A percentile compares a stretch with the other conserved stretches of the same genome.
phyloP scores from a whole-genome alignment of 1,284 basidiomycete species.

The Lignosus rhinocerotis region DNA sequence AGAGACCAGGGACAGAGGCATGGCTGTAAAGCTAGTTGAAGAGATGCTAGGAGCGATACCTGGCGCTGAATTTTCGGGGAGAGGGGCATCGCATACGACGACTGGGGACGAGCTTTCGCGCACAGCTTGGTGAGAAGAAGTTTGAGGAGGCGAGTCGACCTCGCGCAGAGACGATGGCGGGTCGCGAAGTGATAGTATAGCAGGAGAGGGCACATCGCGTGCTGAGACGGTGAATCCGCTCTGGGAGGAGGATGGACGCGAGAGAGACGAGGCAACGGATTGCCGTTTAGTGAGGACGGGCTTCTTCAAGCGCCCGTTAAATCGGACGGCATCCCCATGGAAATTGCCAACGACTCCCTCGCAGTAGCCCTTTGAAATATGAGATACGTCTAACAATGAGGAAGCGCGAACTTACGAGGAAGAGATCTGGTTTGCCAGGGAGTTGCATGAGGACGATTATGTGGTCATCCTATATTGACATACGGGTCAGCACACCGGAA shows the following conservation, averaged over 20 bases:
- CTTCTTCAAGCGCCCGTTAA: constrained; percentile 78
- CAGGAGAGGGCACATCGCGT: constrained; percentile 15
- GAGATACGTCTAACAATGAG: neutral
- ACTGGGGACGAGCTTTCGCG: constrained; percentile 10
- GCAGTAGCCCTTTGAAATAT: constrained; percentile 51
- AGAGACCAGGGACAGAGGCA: neutral
- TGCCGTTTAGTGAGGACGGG: constrained; percentile 74
- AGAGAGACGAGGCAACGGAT: constrained; percentile 32
- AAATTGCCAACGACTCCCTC: constrained; percentile 92
- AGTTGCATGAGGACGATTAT: constrained; percentile 82
- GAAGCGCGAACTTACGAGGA: constrained; percentile 50
- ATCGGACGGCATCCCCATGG: constrained; percentile 64
- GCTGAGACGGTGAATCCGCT: constrained; percentile 24
- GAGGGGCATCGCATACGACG: constrained; percentile 14
- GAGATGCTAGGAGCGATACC: constrained; percentile 18
- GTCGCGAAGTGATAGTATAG: neutral
- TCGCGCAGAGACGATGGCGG: neutral
- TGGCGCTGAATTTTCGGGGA: constrained; percentile 15
- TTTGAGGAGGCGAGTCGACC: neutral
- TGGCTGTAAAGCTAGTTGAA: constrained; percentile 6
- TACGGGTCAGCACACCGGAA: neutral
- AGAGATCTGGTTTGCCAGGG: constrained; percentile 52
- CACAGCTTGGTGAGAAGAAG: neutral
- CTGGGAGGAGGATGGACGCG: constrained; percentile 29
- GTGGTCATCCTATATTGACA: constrained; percentile 63